These are phyloP conservation scores for Fomitopsis pinicola DNA, from an alignment of 1,284 basidiomycete species.

Conservation along the genomic window DNA sequence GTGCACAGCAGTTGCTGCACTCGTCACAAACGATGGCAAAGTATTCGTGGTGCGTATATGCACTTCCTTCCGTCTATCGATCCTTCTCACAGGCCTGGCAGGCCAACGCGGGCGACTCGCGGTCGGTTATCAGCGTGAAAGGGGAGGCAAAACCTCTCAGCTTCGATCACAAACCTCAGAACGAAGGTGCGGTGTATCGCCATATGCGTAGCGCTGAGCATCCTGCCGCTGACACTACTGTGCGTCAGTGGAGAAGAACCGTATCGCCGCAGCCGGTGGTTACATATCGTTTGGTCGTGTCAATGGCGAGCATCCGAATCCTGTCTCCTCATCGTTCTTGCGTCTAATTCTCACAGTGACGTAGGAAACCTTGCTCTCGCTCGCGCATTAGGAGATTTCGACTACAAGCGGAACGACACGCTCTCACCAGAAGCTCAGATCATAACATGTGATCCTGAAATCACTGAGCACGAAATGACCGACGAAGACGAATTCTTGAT, in stretches of 20 bases:
- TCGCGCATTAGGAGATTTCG: constrained; percentile 95
- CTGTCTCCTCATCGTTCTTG: neutral
- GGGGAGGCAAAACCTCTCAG: constrained; percentile 89
- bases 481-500: constrained; percentile 96
- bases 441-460: constrained; percentile 94
- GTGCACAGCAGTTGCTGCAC: constrained; percentile 91
- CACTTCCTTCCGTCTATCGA: neutral
- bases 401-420: constrained; percentile 93
- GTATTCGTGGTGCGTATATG: constrained; percentile 69
- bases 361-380: constrained; percentile 94
- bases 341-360: neutral
- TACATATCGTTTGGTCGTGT: constrained; percentile 98
- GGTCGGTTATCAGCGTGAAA: constrained; percentile 84
- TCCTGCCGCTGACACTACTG: neutral
- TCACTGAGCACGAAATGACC: constrained; percentile 77
- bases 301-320: constrained; percentile 62
- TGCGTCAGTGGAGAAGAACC: constrained; percentile 71
- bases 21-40: constrained; percentile 76
- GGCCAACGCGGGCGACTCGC: constrained; percentile 98
- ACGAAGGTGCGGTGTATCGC: constrained; percentile 56
- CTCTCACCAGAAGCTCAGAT: constrained; percentile 88
- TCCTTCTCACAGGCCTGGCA: constrained; percentile 25
- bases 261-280: constrained; percentile 92
- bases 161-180: constrained; percentile 95
- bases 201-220: neutral